Conservation (phyloP, 805 yeast species). For the Grigorovia humatica region DNA sequence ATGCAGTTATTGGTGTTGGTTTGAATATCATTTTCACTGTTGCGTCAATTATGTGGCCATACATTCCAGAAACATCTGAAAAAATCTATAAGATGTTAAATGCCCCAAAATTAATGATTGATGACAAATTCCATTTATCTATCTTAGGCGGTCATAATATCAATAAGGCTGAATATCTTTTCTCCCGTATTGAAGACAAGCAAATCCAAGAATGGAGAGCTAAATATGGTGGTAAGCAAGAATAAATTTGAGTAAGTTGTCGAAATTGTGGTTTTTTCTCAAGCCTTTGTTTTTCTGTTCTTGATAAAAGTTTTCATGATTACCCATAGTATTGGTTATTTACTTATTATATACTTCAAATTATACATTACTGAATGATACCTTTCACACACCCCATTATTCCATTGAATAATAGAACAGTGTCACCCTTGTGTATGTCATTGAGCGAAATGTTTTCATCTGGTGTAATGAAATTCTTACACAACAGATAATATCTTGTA, state of each 20-base stretch:
- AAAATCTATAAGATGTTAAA: conserved; percentile 71
- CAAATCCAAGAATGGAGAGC: conserved; percentile 80
- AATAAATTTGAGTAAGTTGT: conserved; percentile 1
- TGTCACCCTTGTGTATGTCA: conserved; percentile 54
- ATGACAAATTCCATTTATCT: conserved; percentile 60
- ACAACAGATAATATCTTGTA: conserved; percentile 53
- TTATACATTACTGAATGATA: conserved; percentile 25
- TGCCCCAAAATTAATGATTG: conserved; percentile 69
- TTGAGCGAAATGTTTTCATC: conserved; percentile 38
- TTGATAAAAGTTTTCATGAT: background rate
- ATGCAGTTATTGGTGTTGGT: conserved; percentile 88
- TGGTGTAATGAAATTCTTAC: conserved; percentile 36
- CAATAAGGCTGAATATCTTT: conserved; percentile 84
- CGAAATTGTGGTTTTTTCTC: background rate
- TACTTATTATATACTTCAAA: background rate
- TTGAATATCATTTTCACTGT: conserved; percentile 78
- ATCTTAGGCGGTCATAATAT: conserved; percentile 76
- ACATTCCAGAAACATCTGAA: conserved; percentile 73
- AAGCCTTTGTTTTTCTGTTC: no score
- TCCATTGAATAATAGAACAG: conserved; percentile 68
- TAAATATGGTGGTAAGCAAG: conserved; percentile 74
- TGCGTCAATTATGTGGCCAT: conserved; percentile 76
- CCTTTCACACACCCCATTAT: conserved; percentile 71
- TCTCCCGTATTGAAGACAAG: conserved; percentile 83
- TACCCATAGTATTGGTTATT: background rate